Percentiles rank a stretch among this genome's conserved stretches.
Conservation (phyloP, 2,329 filamentous ascomycete genomes). For the Torrubiella hemipterigena region DNA sequence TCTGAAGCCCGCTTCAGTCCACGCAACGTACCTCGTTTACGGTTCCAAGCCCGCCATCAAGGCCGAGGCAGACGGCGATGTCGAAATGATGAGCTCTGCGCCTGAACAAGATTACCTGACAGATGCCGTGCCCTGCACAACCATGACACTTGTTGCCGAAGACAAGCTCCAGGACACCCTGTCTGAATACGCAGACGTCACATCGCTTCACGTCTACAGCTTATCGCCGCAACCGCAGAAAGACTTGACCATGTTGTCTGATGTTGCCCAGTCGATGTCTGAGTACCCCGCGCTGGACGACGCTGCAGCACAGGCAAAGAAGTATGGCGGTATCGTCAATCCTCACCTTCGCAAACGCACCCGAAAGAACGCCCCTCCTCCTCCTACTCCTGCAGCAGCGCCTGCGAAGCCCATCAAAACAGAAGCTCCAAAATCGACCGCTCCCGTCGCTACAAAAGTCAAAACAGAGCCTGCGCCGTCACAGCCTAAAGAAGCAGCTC, state of each 20-base stretch:
- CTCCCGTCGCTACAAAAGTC: constrained; percentile 10
- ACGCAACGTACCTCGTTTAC: constrained; percentile 84
- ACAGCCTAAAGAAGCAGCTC: constrained; percentile 2
- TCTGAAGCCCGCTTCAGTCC: constrained; percentile 60
- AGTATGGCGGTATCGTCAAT: constrained; percentile 68
- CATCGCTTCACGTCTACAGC: constrained; percentile 80
- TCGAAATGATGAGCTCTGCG: constrained; percentile 58
- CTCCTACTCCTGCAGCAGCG: constrained; percentile 13
- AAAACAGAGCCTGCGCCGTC: not conserved
- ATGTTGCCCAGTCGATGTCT: constrained; percentile 53
- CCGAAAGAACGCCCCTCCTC: constrained; percentile 20
- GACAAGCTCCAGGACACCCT: constrained; percentile 49
- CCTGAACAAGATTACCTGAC: constrained; percentile 33
- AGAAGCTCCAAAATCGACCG: constrained; percentile 14
- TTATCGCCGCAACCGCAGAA: constrained; percentile 57
- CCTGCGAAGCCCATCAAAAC: constrained; percentile 12
- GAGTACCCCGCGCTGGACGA: constrained; percentile 46
- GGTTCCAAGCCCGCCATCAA: constrained; percentile 45
- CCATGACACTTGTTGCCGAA: constrained; percentile 58
- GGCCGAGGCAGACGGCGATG: constrained; percentile 42
- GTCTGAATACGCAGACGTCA: constrained; percentile 57
- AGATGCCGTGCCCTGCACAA: constrained; percentile 40
- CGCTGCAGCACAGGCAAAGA: constrained; percentile 42
- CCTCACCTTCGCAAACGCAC: constrained; percentile 45
- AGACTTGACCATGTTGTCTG: constrained; percentile 59